phyloP scores from a whole-genome alignment of 2,329 filamentous ascomycete species.

The Tolypocladium sp. region DNA sequence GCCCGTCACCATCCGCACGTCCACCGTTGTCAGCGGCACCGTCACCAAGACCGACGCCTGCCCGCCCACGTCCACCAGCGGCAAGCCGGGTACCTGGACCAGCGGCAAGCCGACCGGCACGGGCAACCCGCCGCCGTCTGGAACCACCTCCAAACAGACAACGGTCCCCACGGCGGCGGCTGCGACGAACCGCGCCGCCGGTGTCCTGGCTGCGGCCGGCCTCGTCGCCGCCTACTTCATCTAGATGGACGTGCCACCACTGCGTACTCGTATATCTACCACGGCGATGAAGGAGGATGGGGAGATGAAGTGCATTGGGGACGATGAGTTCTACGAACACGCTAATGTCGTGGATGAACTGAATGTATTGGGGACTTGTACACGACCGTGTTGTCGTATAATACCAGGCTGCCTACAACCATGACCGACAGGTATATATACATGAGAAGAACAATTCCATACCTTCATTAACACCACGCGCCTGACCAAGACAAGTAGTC shows the following conservation, averaged over 20 bases:
- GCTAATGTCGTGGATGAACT: not conserved
- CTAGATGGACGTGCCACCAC: conserved; percentile 14
- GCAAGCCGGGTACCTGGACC: too few species aligned
- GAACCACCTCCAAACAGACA: conserved; percentile 4
- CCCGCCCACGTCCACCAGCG: not conserved
- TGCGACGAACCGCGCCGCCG: conserved; percentile 19
- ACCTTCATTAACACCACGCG: not conserved
- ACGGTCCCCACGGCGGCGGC: conserved; percentile 15
- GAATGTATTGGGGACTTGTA: not conserved
- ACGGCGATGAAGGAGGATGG: not conserved
- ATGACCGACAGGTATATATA: not conserved
- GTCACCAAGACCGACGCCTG: not conserved
- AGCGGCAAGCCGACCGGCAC: not conserved
- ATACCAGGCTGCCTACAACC: not conserved
- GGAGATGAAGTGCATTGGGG: not conserved
- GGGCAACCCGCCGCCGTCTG: not conserved
- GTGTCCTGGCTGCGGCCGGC: conserved; percentile 23
- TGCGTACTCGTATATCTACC: not conserved
- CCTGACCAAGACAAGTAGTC: not conserved
- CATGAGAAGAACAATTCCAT: not conserved
- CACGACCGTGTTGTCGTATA: not conserved
- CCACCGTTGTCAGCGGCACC: conserved; percentile 1
- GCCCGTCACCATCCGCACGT: not conserved
- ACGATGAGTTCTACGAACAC: not conserved
- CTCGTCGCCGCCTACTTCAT: conserved; percentile 30